Percentiles rank a stretch among this genome's conserved stretches.
These are phyloP conservation scores for Coemansia sp. DNA, from an alignment of 192 early-diverging fungal species.

Conservation along the genomic window DNA sequence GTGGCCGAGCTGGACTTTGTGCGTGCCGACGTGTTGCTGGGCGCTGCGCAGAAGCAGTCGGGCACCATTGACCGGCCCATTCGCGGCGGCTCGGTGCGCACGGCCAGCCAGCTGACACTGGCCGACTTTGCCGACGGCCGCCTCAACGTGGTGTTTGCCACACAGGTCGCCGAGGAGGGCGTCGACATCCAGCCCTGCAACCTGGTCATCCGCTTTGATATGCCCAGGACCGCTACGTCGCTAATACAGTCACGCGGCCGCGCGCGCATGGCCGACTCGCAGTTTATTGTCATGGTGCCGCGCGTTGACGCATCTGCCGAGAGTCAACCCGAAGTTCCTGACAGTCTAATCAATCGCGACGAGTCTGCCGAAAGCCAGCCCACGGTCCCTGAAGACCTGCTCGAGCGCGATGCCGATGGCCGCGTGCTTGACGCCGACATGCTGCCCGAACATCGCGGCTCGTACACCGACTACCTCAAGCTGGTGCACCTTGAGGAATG, in stretches of 20 bases:
- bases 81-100: conserved; percentile 27
- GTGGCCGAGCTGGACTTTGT: conserved; percentile 54
- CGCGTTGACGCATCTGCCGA: conserved; percentile 1
- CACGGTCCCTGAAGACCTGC: background rate
- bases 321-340: background rate
- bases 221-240: conserved; percentile 65
- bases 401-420: too few species aligned
- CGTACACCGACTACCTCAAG: conserved; percentile 39
- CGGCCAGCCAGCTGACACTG: conserved; percentile 51
- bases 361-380: background rate
- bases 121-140: conserved; percentile 60
- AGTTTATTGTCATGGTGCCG: conserved; percentile 71
- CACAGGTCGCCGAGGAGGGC: conserved; percentile 93
- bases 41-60: conserved; percentile 19
- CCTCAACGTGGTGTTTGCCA: conserved; percentile 81
- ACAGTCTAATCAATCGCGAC: too few species aligned
- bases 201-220: conserved; percentile 80
- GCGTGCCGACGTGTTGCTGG: conserved; percentile 39
- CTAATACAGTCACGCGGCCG: conserved; percentile 91
- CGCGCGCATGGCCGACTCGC: conserved; percentile 67
- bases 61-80: conserved; percentile 28
- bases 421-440: background rate
- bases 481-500: conserved; percentile 54
- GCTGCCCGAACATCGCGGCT: conserved; percentile 12
- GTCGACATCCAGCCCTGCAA: conserved; percentile 92